Percentiles rank a stretch among this genome's conserved stretches.
These are phyloP conservation scores for Scleroderma bovista DNA, from an alignment of 768 basidiomycete genomes.

Conservation along the genomic window DNA sequence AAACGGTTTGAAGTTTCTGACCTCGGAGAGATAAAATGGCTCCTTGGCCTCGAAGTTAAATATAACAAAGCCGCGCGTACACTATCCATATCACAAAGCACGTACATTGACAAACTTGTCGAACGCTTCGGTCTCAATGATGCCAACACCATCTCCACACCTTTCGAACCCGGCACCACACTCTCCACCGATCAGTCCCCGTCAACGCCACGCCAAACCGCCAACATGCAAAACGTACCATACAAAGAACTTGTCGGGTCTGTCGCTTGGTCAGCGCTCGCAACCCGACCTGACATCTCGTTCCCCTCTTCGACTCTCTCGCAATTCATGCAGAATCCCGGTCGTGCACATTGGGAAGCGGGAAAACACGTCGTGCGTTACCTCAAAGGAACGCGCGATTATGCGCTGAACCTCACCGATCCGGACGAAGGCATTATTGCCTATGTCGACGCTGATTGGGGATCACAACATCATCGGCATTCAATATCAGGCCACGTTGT, in stretches of 20 bases:
- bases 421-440: neutral
- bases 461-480: neutral
- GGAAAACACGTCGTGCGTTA: conserved; percentile 24
- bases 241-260: conserved; percentile 26
- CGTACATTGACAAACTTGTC: conserved; percentile 17
- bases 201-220: neutral
- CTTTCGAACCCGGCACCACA: neutral
- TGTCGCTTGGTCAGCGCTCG: conserved; percentile 24
- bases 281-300: conserved; percentile 26
- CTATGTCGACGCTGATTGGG: conserved; percentile 2
- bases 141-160: neutral
- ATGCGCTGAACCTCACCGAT: conserved; percentile 6
- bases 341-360: conserved; percentile 19
- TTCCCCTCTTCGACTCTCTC: conserved; percentile 20
- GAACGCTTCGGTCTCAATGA: neutral
- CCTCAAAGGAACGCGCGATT: conserved; percentile 18
- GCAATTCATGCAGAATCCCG: conserved; percentile 19
- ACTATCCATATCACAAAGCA: conserved; percentile 24
- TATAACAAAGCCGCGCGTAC: conserved; percentile 10
- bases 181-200: conserved; percentile 1
- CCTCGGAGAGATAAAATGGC: conserved; percentile 14
- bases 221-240: conserved; percentile 3
- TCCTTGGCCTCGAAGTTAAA: conserved; percentile 30
- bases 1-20: conserved; percentile 26
- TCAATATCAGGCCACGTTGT: conserved; percentile 1